phyloP scores from a whole-genome alignment of 768 basidiomycete species.

The Rhodotorula taiwanensis region DNA sequence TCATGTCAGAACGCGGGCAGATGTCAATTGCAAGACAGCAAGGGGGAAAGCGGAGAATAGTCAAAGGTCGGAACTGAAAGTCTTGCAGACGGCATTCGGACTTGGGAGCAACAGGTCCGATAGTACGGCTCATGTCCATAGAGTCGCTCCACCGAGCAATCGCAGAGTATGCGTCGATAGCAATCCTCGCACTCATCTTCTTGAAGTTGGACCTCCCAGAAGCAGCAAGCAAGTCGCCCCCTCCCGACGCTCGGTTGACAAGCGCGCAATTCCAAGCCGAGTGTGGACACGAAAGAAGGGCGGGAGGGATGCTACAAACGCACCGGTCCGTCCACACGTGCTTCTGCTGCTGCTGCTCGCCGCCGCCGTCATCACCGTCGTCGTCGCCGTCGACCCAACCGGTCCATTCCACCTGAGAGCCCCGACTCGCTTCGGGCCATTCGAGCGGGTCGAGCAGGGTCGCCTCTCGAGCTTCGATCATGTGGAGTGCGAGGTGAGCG shows the following conservation, averaged over 20 bases:
- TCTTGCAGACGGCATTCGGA: too few species aligned
- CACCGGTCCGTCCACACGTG: conserved; percentile 78
- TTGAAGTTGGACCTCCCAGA: too few species aligned
- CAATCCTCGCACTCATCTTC: too few species aligned
- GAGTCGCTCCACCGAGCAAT: too few species aligned
- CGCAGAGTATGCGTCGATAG: too few species aligned
- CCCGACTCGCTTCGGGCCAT: conserved; percentile 39
- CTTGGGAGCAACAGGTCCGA: too few species aligned
- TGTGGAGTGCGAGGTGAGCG: conserved; percentile 21
- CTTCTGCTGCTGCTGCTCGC: conserved; percentile 39
- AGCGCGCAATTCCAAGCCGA: too few species aligned
- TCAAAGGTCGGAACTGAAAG: too few species aligned
- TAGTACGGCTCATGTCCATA: too few species aligned
- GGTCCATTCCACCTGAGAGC: background rate
- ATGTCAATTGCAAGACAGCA: conserved; percentile 35
- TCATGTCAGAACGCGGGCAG: background rate
- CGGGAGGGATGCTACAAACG: conserved; percentile 6
- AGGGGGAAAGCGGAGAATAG: too few species aligned
- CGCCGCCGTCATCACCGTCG: conserved; percentile 29
- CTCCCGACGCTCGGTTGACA: too few species aligned
- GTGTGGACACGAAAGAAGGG: background rate
- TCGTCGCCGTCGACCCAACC: background rate
- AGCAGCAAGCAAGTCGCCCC: too few species aligned
- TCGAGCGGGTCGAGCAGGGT: conserved; percentile 51
- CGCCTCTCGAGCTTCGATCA: conserved; percentile 67